Conservation (phyloP, 2,329 filamentous ascomycete genomes). For the Clarireedia monteithiana region DNA sequence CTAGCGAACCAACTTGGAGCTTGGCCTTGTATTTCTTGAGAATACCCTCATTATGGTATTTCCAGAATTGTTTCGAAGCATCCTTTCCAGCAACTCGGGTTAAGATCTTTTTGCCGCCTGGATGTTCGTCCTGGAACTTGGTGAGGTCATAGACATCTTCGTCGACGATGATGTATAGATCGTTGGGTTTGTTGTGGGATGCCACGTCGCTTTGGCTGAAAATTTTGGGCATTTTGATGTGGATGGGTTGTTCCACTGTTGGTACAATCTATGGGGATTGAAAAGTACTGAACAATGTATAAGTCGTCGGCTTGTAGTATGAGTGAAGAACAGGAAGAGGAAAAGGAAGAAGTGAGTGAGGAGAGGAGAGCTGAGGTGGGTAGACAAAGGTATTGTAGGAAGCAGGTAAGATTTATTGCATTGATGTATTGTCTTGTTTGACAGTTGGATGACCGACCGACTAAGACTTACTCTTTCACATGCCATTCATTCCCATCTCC, state of each 20-base stretch:
- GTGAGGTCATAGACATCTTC: slow-evolving; percentile 95
- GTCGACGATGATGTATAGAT: slow-evolving; percentile 85
- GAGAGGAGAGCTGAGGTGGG: too few relatives aligned
- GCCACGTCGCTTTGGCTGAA: slow-evolving; percentile 82
- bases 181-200: slow-evolving; percentile 80
- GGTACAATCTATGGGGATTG: neutral
- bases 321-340: neutral
- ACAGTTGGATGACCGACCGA: neutral
- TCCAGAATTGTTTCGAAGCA: slow-evolving; percentile 29
- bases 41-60: slow-evolving; percentile 30
- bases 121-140: slow-evolving; percentile 78
- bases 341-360: neutral
- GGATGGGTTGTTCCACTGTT: neutral
- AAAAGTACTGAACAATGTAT: too few relatives aligned
- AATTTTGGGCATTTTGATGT: slow-evolving; percentile 68
- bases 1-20: slow-evolving; percentile 80
- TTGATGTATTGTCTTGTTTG: neutral
- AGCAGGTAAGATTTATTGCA: neutral
- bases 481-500: neutral
- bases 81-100: slow-evolving; percentile 30
- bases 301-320: too few relatives aligned
- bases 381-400: neutral
- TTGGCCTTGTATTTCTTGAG: slow-evolving; percentile 66
- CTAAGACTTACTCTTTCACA: slow-evolving; percentile 6
- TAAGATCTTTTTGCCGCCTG: slow-evolving; percentile 34